Conservation (phyloP, 345 rosid species). For the Acer campestre region DNA sequence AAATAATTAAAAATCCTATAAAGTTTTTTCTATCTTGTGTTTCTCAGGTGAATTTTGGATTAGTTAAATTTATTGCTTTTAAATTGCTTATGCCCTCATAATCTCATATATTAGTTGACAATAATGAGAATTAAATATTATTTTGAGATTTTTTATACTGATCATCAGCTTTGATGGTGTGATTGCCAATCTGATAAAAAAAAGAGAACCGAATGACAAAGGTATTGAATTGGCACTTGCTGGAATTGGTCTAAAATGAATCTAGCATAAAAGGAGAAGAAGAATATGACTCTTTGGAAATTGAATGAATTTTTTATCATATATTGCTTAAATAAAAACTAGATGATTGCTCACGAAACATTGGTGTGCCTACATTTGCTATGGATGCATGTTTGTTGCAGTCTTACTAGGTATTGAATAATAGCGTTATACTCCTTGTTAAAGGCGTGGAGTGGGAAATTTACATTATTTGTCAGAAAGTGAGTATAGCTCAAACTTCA, state of each 20-base stretch:
- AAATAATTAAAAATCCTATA: neutral
- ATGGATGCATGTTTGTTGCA: neutral
- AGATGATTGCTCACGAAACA: neutral
- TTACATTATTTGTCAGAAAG: neutral
- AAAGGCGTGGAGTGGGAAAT: neutral
- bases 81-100: neutral
- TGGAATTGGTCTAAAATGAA: conserved; percentile 2
- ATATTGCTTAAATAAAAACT: neutral
- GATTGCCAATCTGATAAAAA: neutral
- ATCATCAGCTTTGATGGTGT: neutral
- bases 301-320: conserved; percentile 1
- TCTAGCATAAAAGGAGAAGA: neutral
- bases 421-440: neutral
- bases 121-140: neutral
- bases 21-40: neutral
- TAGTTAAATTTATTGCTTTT: conserved; percentile 7
- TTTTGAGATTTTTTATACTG: neutral
- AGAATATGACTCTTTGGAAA: neutral
- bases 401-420: neutral
- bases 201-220: neutral
- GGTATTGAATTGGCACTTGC: conserved; percentile 4
- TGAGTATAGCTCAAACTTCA: neutral
- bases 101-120: neutral
- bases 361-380: neutral
- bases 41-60: neutral